Evolutionary conservation across 2,329 filamentous ascomycete species (phyloP).

Genomic region (Scedosporium minutisporum): DNA sequence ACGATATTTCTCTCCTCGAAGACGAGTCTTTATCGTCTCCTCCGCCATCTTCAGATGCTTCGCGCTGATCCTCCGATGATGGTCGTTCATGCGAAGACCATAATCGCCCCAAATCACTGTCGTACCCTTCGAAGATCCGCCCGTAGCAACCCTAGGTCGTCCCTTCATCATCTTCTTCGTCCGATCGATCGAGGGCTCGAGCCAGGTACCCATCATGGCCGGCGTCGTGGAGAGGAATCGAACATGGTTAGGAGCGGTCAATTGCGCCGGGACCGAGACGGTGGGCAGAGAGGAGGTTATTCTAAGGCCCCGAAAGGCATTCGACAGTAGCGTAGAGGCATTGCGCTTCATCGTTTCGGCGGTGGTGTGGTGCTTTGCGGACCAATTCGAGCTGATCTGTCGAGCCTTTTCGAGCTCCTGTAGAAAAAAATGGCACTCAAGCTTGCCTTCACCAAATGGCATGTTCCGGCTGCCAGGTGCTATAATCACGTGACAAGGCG

Average conservation of each 20-base stretch:
- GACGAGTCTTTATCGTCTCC: slow-evolving; percentile 79
- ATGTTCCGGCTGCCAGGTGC: not conserved
- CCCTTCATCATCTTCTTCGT: slow-evolving; percentile 90
- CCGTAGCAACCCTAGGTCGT: slow-evolving; percentile 76
- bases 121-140: slow-evolving; percentile 83
- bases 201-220: slow-evolving; percentile 58
- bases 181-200: slow-evolving; percentile 64
- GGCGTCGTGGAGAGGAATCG: slow-evolving; percentile 67
- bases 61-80: slow-evolving; percentile 83
- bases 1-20: slow-evolving; percentile 86
- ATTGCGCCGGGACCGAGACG: slow-evolving; percentile 22
- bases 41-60: slow-evolving; percentile 82
- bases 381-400: not conserved
- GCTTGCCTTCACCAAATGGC: not conserved
- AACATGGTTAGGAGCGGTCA: slow-evolving; percentile 29
- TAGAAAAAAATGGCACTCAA: not conserved
- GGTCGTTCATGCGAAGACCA: slow-evolving; percentile 85
- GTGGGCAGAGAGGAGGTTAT: slow-evolving; percentile 19
- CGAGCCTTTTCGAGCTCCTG: not conserved
- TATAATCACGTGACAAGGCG: slow-evolving; percentile 5
- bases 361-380: not conserved
- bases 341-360: slow-evolving; percentile 35
- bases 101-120: slow-evolving; percentile 96
- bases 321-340: slow-evolving; percentile 33
- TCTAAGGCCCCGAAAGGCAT: slow-evolving; percentile 38